Conservation (phyloP, 139 green algal genomes). For the Spirogloea muscicola region DNA sequence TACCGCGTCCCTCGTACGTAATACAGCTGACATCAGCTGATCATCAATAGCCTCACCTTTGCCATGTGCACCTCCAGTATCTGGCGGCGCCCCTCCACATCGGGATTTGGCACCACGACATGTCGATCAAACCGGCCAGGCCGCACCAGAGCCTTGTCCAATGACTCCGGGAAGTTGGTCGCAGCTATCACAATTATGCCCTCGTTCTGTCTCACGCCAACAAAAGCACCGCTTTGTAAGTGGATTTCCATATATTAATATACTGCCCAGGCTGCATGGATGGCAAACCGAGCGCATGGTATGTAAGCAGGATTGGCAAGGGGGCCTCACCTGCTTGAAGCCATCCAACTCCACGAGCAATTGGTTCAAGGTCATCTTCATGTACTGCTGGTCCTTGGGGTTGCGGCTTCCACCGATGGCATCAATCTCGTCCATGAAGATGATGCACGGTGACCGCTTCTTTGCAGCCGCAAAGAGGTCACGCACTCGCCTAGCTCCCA, state of each 20-base stretch:
- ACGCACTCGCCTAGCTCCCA: conserved; percentile 78
- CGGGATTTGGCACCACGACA: conserved; percentile 92
- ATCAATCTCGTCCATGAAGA: conserved; percentile 99
- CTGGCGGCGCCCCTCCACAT: conserved; percentile 82
- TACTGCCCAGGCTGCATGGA: no score
- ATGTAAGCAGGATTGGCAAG: no score
- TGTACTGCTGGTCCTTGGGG: conserved; percentile 67
- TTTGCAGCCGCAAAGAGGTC: conserved; percentile 86
- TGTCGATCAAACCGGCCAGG: conserved; percentile 91
- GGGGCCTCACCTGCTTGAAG: no score
- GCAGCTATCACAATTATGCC: conserved; percentile 95
- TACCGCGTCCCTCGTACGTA: no score
- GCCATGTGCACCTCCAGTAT: conserved; percentile 86
- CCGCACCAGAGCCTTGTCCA: conserved; percentile 89
- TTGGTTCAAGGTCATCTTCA: conserved; percentile 99
- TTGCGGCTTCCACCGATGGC: conserved; percentile 85
- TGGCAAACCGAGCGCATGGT: no score
- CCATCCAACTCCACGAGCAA: conserved; percentile 98
- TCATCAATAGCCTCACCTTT: no score
- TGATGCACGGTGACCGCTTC: conserved; percentile 87
- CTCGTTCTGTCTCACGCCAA: no score
- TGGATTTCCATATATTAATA: no score
- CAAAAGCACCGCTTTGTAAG: no score
- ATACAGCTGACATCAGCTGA: no score
- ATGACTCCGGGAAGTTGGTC: conserved; percentile 91